Conservation (phyloP, 2,329 filamentous ascomycete species). For the Aspergillus persii region DNA sequence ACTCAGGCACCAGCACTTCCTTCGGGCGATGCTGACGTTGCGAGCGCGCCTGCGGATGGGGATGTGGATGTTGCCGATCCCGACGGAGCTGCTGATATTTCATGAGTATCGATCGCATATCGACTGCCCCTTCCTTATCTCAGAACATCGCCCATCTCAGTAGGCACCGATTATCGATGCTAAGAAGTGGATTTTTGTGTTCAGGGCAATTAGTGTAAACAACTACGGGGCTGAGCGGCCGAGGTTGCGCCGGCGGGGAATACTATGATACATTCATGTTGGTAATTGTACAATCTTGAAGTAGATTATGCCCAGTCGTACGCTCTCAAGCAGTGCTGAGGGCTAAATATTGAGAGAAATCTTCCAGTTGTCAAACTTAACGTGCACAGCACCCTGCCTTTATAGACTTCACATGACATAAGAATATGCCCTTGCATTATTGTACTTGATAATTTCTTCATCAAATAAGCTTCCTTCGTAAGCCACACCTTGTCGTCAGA, state of each 20-base stretch:
- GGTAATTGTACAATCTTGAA: too few relatives aligned
- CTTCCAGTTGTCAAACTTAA: too few relatives aligned
- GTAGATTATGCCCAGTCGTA: too few relatives aligned
- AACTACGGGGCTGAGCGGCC: too few relatives aligned
- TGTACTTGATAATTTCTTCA: neutral
- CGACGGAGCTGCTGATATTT: conserved; percentile 12
- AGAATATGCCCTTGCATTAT: neutral
- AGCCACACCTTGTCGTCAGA: neutral
- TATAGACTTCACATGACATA: neutral
- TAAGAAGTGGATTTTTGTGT: neutral
- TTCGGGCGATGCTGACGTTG: conserved; percentile 10
- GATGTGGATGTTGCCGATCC: conserved; percentile 29
- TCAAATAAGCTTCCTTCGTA: neutral
- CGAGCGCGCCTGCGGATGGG: conserved; percentile 22
- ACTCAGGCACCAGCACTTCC: conserved; percentile 32
- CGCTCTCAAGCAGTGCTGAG: too few relatives aligned
- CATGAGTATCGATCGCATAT: neutral
- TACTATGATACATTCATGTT: too few relatives aligned
- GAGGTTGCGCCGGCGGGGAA: too few relatives aligned
- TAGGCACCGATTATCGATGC: neutral
- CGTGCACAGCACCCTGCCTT: too few relatives aligned
- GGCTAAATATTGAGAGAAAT: too few relatives aligned
- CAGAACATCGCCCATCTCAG: too few relatives aligned
- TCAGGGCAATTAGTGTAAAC: neutral
- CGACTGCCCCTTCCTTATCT: neutral